Base-by-base conservation (phyloP, 129 eudicot species). In the Oenanthe sinensis region DNA sequence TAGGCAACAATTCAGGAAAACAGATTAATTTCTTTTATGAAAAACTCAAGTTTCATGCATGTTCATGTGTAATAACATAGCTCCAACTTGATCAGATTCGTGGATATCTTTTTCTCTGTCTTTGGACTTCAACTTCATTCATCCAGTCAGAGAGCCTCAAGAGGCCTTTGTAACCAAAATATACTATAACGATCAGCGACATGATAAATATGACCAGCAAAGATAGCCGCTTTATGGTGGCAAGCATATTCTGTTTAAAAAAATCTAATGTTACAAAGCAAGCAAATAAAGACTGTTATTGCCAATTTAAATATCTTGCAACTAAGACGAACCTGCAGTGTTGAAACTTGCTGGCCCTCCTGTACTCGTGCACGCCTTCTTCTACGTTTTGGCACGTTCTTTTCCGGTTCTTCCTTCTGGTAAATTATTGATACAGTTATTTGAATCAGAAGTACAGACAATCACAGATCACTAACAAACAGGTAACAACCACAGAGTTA, bases 71-170 rank as follows among this genome's bases (percentile, higher is more conserved):
- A 36, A 36, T 2, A 36, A 36, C 68, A 47, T 3, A 14, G 44
- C 20, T 55, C 58, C 13, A 62, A 43, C 15, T 75, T 24, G 39
- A 70, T 82, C 84, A 88, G 4, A 87, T 73, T 76, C 93, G 83
- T 30, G 85, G 71, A 58, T 86, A 80, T 80, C 92, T 86, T 54
- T 85, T 95, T 82, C 87, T 82, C 54, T 81, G 87, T 79, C 86
- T 88, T 63, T 82, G 84, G 78, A 58, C 76, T 81, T 96, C 99
- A 10, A 82, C 50, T 84, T 90, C 85, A 79, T 96, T 96, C 99
- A 92, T 96, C 97, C 97, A 90, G 79, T 96, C 97, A n/a, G 88
- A 85, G 22, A 96, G 82, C 89, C 89, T 83, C 60, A 91, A 42
- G 30, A 95, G 90, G 22, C 96, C 96, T 68, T 86, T 90, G 82